Evolutionary conservation across 345 rosid species (phyloP).

Genomic region (Leavenworthia alabamica): DNA sequence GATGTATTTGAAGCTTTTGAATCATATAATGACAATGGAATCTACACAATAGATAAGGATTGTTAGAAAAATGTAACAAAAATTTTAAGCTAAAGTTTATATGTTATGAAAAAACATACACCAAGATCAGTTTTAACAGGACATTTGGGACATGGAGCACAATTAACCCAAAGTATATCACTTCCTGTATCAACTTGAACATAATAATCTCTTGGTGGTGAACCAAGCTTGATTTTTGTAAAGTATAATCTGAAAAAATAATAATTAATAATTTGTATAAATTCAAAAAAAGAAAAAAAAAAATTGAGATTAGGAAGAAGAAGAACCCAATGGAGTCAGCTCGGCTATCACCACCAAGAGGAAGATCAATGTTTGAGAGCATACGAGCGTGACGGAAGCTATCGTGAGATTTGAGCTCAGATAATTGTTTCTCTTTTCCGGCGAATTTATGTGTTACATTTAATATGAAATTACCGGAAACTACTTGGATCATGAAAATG

Average conservation of each 20-base stretch:
- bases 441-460: conserved; percentile 61
- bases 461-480: conserved; percentile 42
- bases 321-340: conserved; percentile 65
- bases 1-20: conserved; percentile 7
- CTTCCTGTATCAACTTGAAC: conserved; percentile 99
- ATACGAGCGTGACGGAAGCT: conserved; percentile 61
- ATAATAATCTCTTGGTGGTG: conserved; percentile 57
- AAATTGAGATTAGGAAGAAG: too few species aligned
- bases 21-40: conserved; percentile 38
- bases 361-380: conserved; percentile 51
- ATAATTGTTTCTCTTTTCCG: conserved; percentile 39
- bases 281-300: too few species aligned
- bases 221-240: conserved; percentile 67
- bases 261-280: neutral
- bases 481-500: conserved; percentile 24
- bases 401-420: conserved; percentile 64
- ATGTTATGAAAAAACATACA: conserved; percentile 45
- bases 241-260: conserved; percentile 57
- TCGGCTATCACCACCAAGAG: conserved; percentile 81
- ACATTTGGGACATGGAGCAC: conserved; percentile 63
- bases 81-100: too few species aligned
- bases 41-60: conserved; percentile 31
- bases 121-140: conserved; percentile 78
- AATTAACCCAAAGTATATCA: conserved; percentile 93
- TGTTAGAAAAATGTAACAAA: neutral